Evolutionary conservation across 108 stramenopile species (phyloP).

Genomic region (Seminavis robusta): DNA sequence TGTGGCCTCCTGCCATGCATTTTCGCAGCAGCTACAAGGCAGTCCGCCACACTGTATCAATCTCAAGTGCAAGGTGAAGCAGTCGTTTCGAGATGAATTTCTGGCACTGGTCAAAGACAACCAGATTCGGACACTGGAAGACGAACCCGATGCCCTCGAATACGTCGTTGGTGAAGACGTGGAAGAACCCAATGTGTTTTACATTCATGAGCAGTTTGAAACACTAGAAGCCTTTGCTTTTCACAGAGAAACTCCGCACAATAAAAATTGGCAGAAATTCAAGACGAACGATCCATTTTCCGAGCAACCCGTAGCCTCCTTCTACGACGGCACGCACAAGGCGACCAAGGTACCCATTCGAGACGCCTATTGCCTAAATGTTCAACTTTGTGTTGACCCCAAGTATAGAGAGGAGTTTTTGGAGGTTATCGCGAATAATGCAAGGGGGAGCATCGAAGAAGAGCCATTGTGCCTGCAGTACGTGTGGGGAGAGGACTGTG

Average conservation of each 20-base stretch:
- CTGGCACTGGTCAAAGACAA: slow-evolving; percentile 29
- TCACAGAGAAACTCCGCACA: slow-evolving; percentile 30
- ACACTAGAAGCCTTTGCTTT: slow-evolving; percentile 13
- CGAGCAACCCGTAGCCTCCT: slow-evolving; percentile 5
- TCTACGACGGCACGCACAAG: no score
- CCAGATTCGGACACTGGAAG: slow-evolving; percentile 19
- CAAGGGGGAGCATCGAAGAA: slow-evolving; percentile 25
- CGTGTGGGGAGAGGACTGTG: slow-evolving; percentile 28
- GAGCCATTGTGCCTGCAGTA: slow-evolving; percentile 49
- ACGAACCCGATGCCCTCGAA: slow-evolving; percentile 35
- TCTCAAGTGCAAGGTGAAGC: no score
- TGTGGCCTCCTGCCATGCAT: no score
- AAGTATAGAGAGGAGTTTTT: slow-evolving; percentile 38
- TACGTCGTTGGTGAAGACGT: slow-evolving; percentile 34
- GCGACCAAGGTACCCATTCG: no score
- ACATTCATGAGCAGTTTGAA: slow-evolving; percentile 44
- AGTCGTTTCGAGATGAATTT: slow-evolving; percentile 28
- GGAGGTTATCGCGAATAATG: slow-evolving; percentile 36
- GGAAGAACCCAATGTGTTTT: slow-evolving; percentile 24
- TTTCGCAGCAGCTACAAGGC: no score
- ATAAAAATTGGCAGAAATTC: slow-evolving; percentile 14
- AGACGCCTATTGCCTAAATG: slow-evolving; percentile 33
- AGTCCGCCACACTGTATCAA: no score
- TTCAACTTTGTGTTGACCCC: slow-evolving; percentile 32
- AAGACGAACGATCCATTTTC: slow-evolving; percentile 13